These are phyloP conservation scores for Eucalyptus erythrocorys DNA, from an alignment of 345 rosid genomes.

Conservation along the genomic window DNA sequence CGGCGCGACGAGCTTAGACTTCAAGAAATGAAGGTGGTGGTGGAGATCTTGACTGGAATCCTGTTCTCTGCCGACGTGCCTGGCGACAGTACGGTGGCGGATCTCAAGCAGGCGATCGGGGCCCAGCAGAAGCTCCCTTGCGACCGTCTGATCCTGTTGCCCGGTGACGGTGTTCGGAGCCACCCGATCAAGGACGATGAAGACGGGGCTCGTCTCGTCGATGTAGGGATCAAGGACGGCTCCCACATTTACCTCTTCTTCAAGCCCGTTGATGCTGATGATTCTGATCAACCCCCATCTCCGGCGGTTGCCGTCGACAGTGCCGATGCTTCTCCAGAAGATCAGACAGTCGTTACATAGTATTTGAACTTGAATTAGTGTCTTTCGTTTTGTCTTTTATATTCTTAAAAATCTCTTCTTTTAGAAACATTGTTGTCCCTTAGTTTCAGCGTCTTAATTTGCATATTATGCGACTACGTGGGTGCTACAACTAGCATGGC, in stretches of 20 bases:
- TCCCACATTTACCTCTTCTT: constrained; percentile 62
- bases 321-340: background rate
- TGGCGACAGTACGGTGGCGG: constrained; percentile 35
- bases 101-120: constrained; percentile 45
- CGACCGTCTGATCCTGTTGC: constrained; percentile 44
- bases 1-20: background rate
- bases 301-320: background rate
- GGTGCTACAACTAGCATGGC: background rate
- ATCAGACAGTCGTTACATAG: background rate
- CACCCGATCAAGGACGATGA: constrained; percentile 5
- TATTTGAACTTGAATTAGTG: background rate
- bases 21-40: constrained; percentile 40
- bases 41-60: constrained; percentile 63
- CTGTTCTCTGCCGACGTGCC: constrained; percentile 33
- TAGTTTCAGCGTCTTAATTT: background rate
- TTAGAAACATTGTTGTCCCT: background rate
- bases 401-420: background rate
- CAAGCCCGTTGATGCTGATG: constrained; percentile 5
- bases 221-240: constrained; percentile 39
- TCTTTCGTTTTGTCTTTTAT: background rate
- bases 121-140: constrained; percentile 24
- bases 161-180: constrained; percentile 1
- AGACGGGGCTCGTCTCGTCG: constrained; percentile 24
- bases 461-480: background rate
- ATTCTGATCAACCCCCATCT: background rate